A percentile compares a stretch with the other conserved stretches of the same genome.
Evolutionary conservation across 345 rosid genomes (phyloP).

Genomic region (Dovyalis caffra): DNA sequence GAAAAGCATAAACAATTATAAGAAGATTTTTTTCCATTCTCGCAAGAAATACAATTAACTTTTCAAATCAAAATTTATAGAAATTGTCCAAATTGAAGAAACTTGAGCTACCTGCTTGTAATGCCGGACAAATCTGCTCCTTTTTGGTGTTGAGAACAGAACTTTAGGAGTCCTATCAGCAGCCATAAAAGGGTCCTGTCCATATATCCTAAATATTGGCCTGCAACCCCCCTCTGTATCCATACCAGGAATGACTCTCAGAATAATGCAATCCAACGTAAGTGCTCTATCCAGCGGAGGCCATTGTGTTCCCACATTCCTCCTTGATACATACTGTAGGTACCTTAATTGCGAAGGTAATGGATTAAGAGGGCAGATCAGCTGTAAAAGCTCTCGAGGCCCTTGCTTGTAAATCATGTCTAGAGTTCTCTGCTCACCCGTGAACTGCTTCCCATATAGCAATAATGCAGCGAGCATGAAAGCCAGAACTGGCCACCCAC

Average conservation of each 20-base stretch:
- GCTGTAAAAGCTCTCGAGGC: conserved; percentile 64
- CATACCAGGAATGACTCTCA: conserved; percentile 55
- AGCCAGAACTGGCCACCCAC: conserved; percentile 77
- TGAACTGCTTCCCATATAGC: conserved; percentile 57
- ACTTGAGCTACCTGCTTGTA: conserved; percentile 54
- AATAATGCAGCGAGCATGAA: conserved; percentile 79
- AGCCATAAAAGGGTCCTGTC: conserved; percentile 62
- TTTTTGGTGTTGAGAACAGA: conserved; percentile 64
- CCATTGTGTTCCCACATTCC: conserved; percentile 63
- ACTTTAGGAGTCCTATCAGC: conserved; percentile 62
- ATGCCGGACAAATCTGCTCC: conserved; percentile 50
- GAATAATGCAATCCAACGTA: conserved; percentile 61
- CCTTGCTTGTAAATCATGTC: conserved; percentile 77
- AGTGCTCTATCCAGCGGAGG: conserved; percentile 68
- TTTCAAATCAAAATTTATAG: neutral
- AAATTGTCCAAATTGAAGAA: conserved; percentile 13
- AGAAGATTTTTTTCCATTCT: neutral
- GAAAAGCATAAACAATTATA: neutral
- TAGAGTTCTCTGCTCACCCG: conserved; percentile 64
- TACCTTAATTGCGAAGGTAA: conserved; percentile 77
- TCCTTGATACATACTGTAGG: conserved; percentile 70
- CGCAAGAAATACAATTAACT: neutral
- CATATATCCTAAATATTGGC: conserved; percentile 71
- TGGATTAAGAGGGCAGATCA: conserved; percentile 63
- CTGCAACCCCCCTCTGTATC: conserved; percentile 71